phyloP scores from a whole-genome alignment of 1,284 basidiomycete species.

The Cryptococcus sp. region DNA sequence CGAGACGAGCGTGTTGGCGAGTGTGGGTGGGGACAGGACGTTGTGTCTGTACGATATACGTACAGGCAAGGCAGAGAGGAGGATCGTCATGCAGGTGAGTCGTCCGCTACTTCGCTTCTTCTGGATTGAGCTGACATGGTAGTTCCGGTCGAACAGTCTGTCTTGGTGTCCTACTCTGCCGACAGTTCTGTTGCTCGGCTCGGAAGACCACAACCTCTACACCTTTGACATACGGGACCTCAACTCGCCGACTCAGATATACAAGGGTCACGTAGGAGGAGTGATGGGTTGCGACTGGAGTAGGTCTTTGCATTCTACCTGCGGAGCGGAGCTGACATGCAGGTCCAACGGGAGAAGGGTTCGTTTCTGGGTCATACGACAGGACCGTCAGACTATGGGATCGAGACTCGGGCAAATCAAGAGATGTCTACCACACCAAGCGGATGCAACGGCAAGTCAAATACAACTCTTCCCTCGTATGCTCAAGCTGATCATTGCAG shows the following conservation, averaged over 20 bases:
- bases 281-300: slow-evolving; percentile 91
- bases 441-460: slow-evolving; percentile 87
- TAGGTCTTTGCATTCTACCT: slow-evolving; percentile 22
- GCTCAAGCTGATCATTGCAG: slow-evolving; percentile 16
- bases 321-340: slow-evolving; percentile 2
- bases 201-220: slow-evolving; percentile 97
- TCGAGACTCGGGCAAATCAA: slow-evolving; percentile 71
- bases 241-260: slow-evolving; percentile 78
- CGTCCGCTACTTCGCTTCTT: not conserved
- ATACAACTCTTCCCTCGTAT: slow-evolving; percentile 18
- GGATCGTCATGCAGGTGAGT: slow-evolving; percentile 79
- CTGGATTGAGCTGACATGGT: slow-evolving; percentile 6
- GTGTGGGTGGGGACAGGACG: slow-evolving; percentile 87
- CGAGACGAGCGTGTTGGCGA: slow-evolving; percentile 87
- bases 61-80: slow-evolving; percentile 86
- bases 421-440: slow-evolving; percentile 96
- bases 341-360: slow-evolving; percentile 85
- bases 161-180: slow-evolving; percentile 96
- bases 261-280: slow-evolving; percentile 95
- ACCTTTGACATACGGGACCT: slow-evolving; percentile 94
- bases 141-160: slow-evolving; percentile 82
- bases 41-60: slow-evolving; percentile 95
- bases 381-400: slow-evolving; percentile 91
- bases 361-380: slow-evolving; percentile 95
- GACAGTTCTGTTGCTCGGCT: slow-evolving; percentile 82